Conservation (phyloP, 2,329 filamentous ascomycete genomes). For the Venturia pyrina region DNA sequence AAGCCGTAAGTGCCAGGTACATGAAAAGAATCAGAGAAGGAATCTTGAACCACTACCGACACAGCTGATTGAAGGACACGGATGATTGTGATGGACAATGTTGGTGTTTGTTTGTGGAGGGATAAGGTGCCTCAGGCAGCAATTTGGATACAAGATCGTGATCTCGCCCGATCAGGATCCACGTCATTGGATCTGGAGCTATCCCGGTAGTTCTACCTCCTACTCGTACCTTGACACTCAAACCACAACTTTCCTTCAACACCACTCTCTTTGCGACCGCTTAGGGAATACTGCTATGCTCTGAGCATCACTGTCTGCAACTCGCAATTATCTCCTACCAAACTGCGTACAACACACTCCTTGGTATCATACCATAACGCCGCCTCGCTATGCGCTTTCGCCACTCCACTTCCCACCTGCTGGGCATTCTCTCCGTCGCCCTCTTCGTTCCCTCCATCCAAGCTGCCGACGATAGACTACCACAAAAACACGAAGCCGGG, state of each 20-base stretch:
- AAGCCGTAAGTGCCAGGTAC: no score
- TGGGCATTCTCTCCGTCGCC: neutral
- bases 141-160: neutral
- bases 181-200: neutral
- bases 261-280: neutral
- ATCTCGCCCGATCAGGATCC: neutral
- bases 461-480: conserved; percentile 1
- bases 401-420: neutral
- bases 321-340: neutral
- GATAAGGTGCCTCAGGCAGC: neutral
- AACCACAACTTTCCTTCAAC: neutral
- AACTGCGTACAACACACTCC: neutral
- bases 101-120: neutral
- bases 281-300: neutral
- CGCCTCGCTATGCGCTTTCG: conserved; percentile 1
- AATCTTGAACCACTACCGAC: neutral
- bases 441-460: neutral
- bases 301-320: neutral
- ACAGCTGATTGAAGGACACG: no score
- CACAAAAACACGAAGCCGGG: conserved; percentile 59
- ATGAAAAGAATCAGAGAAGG: no score
- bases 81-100: neutral
- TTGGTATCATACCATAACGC: neutral
- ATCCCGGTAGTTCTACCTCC: neutral
- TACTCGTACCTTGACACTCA: neutral